These are phyloP conservation scores for Anthostomella pinea DNA, from an alignment of 2,329 filamentous ascomycete genomes.

Conservation along the genomic window DNA sequence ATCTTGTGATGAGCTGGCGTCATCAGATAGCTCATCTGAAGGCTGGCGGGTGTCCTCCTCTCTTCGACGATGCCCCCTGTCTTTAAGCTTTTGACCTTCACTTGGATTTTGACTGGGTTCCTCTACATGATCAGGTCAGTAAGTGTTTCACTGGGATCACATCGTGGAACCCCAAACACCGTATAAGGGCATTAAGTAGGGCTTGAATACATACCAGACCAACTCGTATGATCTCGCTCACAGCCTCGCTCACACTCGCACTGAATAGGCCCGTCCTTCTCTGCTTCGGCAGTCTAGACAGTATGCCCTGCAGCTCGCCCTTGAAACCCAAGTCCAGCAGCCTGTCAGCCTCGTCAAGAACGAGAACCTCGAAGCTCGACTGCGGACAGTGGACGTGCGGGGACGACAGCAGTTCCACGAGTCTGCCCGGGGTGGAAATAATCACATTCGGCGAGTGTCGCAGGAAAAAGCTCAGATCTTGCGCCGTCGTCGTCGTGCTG, in stretches of 20 bases:
- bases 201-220: constrained; percentile 51
- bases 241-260: constrained; percentile 91
- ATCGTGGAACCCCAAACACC: too few relatives aligned
- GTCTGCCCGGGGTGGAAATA: constrained; percentile 84
- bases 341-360: constrained; percentile 92
- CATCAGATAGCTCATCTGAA: constrained; percentile 86
- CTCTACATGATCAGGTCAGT: too few relatives aligned
- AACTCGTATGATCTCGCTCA: constrained; percentile 87
- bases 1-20: constrained; percentile 77
- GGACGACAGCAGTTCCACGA: constrained; percentile 83
- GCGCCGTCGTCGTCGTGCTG: constrained; percentile 69
- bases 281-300: constrained; percentile 85
- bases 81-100: constrained; percentile 78
- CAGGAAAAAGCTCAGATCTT: constrained; percentile 83
- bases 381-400: constrained; percentile 85
- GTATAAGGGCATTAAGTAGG: not conserved
- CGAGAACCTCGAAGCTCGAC: constrained; percentile 85
- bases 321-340: constrained; percentile 93
- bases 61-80: constrained; percentile 68
- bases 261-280: constrained; percentile 90
- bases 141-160: too few relatives aligned
- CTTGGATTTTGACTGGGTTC: constrained; percentile 92
- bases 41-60: constrained; percentile 81
- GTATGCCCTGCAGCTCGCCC: constrained; percentile 80
- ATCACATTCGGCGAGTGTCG: constrained; percentile 83